phyloP scores from a whole-genome alignment of 1,139 yeast species.

The Tardiomyces depauwii region DNA sequence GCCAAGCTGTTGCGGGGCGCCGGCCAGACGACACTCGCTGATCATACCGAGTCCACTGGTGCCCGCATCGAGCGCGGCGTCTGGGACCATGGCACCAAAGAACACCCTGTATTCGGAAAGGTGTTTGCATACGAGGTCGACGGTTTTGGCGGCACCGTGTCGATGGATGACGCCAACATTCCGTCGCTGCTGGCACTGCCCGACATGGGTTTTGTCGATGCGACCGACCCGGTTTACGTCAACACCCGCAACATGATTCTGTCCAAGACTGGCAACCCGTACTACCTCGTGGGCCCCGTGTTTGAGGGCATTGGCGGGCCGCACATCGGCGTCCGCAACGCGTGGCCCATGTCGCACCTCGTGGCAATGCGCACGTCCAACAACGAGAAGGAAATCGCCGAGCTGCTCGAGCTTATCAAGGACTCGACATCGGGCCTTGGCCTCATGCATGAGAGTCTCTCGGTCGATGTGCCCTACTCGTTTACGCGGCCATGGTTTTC shows the following conservation, averaged over 20 bases:
- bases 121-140: slow-evolving; percentile 87
- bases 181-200: slow-evolving; percentile 79
- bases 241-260: slow-evolving; percentile 73
- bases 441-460: slow-evolving; percentile 72
- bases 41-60: slow-evolving; percentile 28
- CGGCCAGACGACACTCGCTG: slow-evolving; percentile 14
- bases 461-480: slow-evolving; percentile 41
- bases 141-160: slow-evolving; percentile 63
- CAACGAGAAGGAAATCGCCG: slow-evolving; percentile 54
- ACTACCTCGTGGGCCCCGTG: slow-evolving; percentile 47
- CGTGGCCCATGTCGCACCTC: slow-evolving; percentile 86
- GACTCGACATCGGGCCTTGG: slow-evolving; percentile 63
- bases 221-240: slow-evolving; percentile 49
- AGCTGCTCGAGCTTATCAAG: slow-evolving; percentile 41
- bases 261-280: slow-evolving; percentile 64
- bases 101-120: slow-evolving; percentile 59
- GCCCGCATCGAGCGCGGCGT: slow-evolving; percentile 44
- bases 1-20: slow-evolving; percentile 15
- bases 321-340: slow-evolving; percentile 67
- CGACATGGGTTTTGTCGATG: slow-evolving; percentile 54
- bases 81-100: slow-evolving; percentile 47
- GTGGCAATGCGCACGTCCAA: slow-evolving; percentile 64
- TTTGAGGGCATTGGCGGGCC: slow-evolving; percentile 88
- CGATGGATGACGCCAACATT: slow-evolving; percentile 88
- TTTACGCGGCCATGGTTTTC: slow-evolving; percentile 80